A percentile compares a stretch with the other conserved stretches of the same genome.
phyloP scores from a whole-genome alignment of 306 rosid genomes.

The Senna siamea region DNA sequence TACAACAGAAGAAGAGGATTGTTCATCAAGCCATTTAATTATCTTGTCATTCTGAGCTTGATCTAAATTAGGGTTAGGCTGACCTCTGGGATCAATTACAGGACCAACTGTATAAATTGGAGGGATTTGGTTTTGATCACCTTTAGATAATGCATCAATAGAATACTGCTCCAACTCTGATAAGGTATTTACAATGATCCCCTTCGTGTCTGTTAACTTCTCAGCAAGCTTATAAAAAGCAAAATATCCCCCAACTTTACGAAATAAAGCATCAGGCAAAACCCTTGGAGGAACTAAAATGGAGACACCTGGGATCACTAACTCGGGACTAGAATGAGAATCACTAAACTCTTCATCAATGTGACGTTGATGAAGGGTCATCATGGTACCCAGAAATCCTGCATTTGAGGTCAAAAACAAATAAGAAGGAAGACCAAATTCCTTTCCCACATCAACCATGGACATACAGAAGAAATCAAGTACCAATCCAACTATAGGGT shows the following conservation, averaged over 20 bases:
- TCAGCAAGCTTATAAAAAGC: constrained; percentile 44
- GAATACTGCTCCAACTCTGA: constrained; percentile 50
- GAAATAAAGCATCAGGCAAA: constrained; percentile 46
- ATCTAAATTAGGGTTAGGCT: too few relatives aligned
- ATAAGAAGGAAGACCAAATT: constrained; percentile 56
- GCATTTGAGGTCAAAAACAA: constrained; percentile 50
- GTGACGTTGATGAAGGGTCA: constrained; percentile 40
- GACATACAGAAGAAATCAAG: constrained; percentile 56
- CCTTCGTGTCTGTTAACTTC: constrained; percentile 52
- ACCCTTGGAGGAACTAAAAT: constrained; percentile 47
- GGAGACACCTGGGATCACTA: constrained; percentile 48
- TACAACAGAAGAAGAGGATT: too few relatives aligned
- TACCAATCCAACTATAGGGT: constrained; percentile 45
- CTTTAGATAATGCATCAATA: constrained; percentile 42
- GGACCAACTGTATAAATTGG: too few relatives aligned
- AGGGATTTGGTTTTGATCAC: constrained; percentile 45
- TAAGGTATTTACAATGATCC: constrained; percentile 64
- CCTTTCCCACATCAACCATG: constrained; percentile 56
- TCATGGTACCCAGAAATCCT: constrained; percentile 46
- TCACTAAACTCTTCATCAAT: constrained; percentile 38
- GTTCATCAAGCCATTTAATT: too few relatives aligned
- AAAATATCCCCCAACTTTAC: constrained; percentile 54
- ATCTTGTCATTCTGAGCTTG: too few relatives aligned
- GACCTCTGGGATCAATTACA: too few relatives aligned
- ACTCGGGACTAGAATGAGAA: constrained; percentile 44